A percentile compares a stretch with the other conserved stretches of the same genome.
phyloP scores from a whole-genome alignment of 345 rosid genomes.

The Bretschneidera sinensis region DNA sequence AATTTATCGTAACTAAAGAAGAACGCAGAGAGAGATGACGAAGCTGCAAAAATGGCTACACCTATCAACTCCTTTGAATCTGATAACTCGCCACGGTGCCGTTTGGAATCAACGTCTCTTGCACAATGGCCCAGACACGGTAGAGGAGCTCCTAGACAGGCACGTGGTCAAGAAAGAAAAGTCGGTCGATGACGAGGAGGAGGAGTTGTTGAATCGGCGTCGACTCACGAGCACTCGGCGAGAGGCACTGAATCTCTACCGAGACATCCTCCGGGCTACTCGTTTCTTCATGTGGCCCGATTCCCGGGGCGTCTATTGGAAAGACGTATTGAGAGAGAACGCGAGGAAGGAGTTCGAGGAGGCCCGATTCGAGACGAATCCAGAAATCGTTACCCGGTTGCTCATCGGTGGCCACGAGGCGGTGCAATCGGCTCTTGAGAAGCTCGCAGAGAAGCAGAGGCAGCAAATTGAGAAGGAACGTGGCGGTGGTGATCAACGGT shows the following conservation, averaged over 20 bases:
- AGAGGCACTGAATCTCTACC: slow-evolving; percentile 74
- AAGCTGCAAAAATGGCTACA: slow-evolving; percentile 47
- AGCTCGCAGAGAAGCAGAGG: slow-evolving; percentile 70
- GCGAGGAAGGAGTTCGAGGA: slow-evolving; percentile 84
- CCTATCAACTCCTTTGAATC: slow-evolving; percentile 16
- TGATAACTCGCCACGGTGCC: background rate
- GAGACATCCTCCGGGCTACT: slow-evolving; percentile 80
- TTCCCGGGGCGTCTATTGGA: slow-evolving; percentile 66
- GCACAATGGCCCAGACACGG: slow-evolving; percentile 77
- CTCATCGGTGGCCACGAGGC: slow-evolving; percentile 84
- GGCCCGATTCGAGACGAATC: slow-evolving; percentile 78
- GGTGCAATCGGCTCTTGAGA: slow-evolving; percentile 61
- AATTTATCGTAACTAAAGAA: background rate
- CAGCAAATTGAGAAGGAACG: slow-evolving; percentile 54
- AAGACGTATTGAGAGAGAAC: slow-evolving; percentile 71
- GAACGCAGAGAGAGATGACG: background rate
- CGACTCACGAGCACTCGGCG: slow-evolving; percentile 64
- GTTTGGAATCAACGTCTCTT: slow-evolving; percentile 20
- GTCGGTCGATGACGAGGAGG: slow-evolving; percentile 55
- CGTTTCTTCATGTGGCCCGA: slow-evolving; percentile 81
- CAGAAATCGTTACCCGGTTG: slow-evolving; percentile 65
- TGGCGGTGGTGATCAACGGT: slow-evolving; percentile 26
- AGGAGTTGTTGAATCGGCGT: slow-evolving; percentile 47
- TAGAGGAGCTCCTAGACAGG: slow-evolving; percentile 77
- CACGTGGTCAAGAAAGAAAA: slow-evolving; percentile 61